phyloP scores from a whole-genome alignment of 2,329 filamentous ascomycete species.

The Pseudogymnoascus sp. region DNA sequence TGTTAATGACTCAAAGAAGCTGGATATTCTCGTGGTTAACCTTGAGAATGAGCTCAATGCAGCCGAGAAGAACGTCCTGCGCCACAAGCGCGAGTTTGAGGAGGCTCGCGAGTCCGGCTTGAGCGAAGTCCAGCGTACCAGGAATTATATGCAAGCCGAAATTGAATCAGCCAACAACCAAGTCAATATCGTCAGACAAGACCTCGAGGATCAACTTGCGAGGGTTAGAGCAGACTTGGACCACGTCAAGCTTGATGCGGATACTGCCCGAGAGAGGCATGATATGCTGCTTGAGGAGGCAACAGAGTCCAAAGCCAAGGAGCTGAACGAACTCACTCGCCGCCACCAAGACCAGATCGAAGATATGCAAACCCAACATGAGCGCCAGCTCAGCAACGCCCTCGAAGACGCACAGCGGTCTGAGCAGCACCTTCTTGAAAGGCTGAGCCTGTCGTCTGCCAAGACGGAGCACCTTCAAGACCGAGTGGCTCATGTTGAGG shows the following conservation, averaged over 20 bases:
- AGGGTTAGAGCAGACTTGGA: conserved; percentile 69
- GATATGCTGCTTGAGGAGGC: conserved; percentile 81
- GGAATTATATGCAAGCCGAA: conserved; percentile 70
- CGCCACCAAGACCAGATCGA: conserved; percentile 64
- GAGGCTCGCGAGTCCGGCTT: conserved; percentile 74
- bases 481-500: conserved; percentile 74
- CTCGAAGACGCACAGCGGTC: conserved; percentile 74
- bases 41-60: conserved; percentile 60
- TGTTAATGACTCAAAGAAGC: conserved; percentile 51
- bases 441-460: conserved; percentile 71
- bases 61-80: conserved; percentile 31
- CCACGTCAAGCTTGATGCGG: conserved; percentile 66
- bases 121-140: conserved; percentile 72
- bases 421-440: conserved; percentile 72
- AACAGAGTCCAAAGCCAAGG: conserved; percentile 55
- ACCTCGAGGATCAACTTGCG: conserved; percentile 70
- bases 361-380: conserved; percentile 67
- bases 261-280: conserved; percentile 70
- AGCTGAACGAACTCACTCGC: conserved; percentile 40
- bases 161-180: conserved; percentile 78
- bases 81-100: conserved; percentile 53
- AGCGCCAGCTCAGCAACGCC: conserved; percentile 62
- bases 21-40: conserved; percentile 47
- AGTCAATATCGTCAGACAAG: conserved; percentile 72
- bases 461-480: conserved; percentile 83